Evolutionary conservation across 228 moss, liverwort and hornwort species (phyloP).

Genomic region (Sphagnum fallax): DNA sequence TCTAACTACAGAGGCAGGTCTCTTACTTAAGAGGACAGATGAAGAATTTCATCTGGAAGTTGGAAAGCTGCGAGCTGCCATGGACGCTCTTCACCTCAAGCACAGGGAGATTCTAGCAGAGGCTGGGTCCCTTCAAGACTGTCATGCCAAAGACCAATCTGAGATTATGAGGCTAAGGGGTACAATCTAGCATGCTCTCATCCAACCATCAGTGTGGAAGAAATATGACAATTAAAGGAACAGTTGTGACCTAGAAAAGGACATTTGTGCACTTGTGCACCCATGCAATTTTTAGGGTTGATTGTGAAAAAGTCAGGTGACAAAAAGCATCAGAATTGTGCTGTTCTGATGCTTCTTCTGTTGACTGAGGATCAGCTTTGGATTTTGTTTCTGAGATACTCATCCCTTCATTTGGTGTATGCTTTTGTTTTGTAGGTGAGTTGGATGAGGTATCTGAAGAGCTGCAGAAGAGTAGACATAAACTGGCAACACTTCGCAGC

Average conservation of each 20-base stretch:
- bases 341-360: background rate
- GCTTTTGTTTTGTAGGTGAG: constrained; percentile 49
- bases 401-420: background rate
- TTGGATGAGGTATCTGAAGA: constrained; percentile 78
- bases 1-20: constrained; percentile 50
- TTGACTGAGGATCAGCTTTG: too few species aligned
- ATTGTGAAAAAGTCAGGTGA: too few species aligned
- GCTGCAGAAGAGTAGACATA: constrained; percentile 71
- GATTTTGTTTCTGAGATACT: too few species aligned
- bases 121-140: constrained; percentile 56
- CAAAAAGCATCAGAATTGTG: background rate
- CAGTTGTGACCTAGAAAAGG: too few species aligned
- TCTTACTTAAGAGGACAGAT: constrained; percentile 52
- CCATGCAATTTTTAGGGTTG: too few species aligned
- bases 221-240: too few species aligned
- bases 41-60: constrained; percentile 67
- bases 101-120: constrained; percentile 74
- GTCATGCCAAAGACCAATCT: constrained; percentile 69
- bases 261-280: too few species aligned
- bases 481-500: constrained; percentile 61
- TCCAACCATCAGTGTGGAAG: too few species aligned
- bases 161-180: constrained; percentile 68
- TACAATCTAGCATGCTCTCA: constrained; percentile 9
- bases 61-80: constrained; percentile 41
- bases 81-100: constrained; percentile 75